Evolutionary conservation across 306 rosid genomes (phyloP), one percentile per base, ranked within the genome.

Genomic region (Delonix regia): DNA sequence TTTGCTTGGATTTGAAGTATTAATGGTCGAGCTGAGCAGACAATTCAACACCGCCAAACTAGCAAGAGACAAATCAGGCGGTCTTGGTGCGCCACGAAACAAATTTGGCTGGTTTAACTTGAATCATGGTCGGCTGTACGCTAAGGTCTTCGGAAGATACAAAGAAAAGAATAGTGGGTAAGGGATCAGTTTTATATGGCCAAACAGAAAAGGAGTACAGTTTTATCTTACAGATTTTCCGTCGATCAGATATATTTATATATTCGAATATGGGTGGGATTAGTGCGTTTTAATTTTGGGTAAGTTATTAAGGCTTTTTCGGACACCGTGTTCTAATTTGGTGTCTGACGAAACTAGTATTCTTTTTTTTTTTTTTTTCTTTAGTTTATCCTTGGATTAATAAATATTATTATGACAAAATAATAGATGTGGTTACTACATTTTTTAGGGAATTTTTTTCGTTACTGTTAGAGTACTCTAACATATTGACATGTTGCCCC

Each of bases 81-180:
- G 71, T 56, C 59, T 77, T 24, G 14, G 74, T 41, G 53, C 9
- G 9, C 66, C 14, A 55, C 9, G 33, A 62, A 55, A 39, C 57
- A 57, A 51, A 24, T 45, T 72, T 76, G 72, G 79, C 74, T 34
- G 53, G 21, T 21, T 21, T 42, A 41, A 6, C 36, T 42, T n/a
- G 14, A 34, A 15, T 66, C 51, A 21, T 11, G 51, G 78, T 75
- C 87, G 45, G 75, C 76, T 86, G 51, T 90, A 76, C 81, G 69
- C 56, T 22, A 55, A 22, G 33, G 62, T 21, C 33, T 66, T 21
- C 21, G 51, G 6, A 41, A 39, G 49, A 45, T 24, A 66, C 33
- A 6, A 38, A 11, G 71, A 66, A 21, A 38, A 21, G 49, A 64
- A 19, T 36, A 38, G 71, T 41, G 34, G 52, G 25, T n/a, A 41